These are phyloP conservation scores for Dactylellina haptotyla DNA, from an alignment of 2,329 filamentous ascomycete genomes.

Conservation along the genomic window DNA sequence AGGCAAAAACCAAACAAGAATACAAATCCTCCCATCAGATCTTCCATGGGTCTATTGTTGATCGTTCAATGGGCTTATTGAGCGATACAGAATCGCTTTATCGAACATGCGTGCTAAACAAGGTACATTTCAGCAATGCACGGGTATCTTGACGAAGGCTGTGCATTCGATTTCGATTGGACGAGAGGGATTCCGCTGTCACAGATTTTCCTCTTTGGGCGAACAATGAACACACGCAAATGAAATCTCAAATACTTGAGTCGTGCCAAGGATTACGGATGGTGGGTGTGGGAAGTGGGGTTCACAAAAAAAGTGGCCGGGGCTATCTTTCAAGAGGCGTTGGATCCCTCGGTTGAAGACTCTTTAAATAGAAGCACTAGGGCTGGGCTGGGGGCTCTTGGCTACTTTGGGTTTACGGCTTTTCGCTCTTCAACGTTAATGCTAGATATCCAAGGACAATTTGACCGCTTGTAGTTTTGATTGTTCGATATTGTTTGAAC, in stretches of 20 bases:
- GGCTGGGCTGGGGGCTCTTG: conserved; percentile 11
- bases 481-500: neutral
- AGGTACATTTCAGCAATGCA: too few species aligned
- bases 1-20: neutral
- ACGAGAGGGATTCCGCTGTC: too few species aligned
- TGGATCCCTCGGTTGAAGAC: neutral
- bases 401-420: neutral
- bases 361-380: conserved; percentile 37
- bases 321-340: too few species aligned
- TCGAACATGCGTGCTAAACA: too few species aligned
- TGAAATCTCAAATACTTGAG: conserved; percentile 29
- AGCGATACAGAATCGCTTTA: too few species aligned
- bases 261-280: conserved; percentile 10
- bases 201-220: conserved; percentile 3
- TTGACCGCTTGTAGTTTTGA: conserved; percentile 19
- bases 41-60: neutral
- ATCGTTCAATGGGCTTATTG: neutral
- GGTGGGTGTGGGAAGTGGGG: neutral
- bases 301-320: conserved; percentile 2
- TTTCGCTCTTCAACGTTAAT: too few species aligned
- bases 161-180: conserved; percentile 8
- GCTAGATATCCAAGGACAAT: too few species aligned
- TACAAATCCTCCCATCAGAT: neutral
- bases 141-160: conserved; percentile 10
- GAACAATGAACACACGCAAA: neutral